phyloP scores from a whole-genome alignment of 83 land plant genomes.

The Diphasiastrum complanatum region DNA sequence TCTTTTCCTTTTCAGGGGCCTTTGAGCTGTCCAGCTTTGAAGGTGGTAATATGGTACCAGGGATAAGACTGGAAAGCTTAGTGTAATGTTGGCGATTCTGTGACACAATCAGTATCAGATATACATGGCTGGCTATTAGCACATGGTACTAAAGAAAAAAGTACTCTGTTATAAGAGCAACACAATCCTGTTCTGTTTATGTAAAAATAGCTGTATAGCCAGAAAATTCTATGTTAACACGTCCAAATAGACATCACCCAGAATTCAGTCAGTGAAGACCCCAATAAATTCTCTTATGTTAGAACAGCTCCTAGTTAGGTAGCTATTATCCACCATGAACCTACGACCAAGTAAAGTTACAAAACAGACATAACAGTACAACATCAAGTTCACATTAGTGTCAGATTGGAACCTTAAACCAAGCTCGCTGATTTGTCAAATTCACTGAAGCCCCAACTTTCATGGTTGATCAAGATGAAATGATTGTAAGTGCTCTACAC shows the following conservation, averaged over 20 bases:
- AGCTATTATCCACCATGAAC: background rate
- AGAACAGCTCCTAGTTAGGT: background rate
- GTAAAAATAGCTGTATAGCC: background rate
- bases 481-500: background rate
- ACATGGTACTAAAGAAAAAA: too few relatives aligned
- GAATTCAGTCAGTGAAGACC: too few relatives aligned
- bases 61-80: background rate
- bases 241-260: too few relatives aligned
- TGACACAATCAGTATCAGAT: background rate
- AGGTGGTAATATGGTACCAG: background rate
- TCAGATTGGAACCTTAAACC: background rate
- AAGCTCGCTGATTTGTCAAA: conserved; percentile 15
- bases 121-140: too few relatives aligned
- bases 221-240: too few relatives aligned
- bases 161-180: too few relatives aligned
- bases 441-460: conserved; percentile 22
- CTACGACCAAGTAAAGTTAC: conserved; percentile 12
- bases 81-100: conserved; percentile 14
- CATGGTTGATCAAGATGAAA: conserved; percentile 21
- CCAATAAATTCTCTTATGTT: too few relatives aligned
- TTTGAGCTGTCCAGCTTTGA: too few relatives aligned
- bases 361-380: background rate
- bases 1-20: too few relatives aligned
- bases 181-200: background rate
- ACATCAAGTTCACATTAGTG: background rate